Conservation (phyloP, 805 yeast species). For the Huiozyma naganishii region DNA sequence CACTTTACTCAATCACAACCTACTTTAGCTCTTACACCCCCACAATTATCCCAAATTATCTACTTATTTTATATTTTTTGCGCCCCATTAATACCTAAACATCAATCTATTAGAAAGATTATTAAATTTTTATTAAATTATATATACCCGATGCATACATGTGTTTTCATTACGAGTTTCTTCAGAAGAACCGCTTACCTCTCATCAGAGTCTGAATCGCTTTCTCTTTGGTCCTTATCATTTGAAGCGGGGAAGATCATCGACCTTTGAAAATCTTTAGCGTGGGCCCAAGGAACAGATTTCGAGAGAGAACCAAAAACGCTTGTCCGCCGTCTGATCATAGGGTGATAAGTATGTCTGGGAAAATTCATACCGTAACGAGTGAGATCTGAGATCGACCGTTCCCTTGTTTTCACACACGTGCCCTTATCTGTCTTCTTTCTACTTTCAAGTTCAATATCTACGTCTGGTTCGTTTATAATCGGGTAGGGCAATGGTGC, state of each 20-base stretch:
- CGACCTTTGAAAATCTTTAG: constrained; percentile 73
- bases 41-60: no score
- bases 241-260: background rate
- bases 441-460: background rate
- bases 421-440: background rate
- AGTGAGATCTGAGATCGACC: no score
- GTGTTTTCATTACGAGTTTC: background rate
- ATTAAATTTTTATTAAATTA: no score
- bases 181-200: no score
- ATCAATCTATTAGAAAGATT: no score
- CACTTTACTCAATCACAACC: no score
- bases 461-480: background rate
- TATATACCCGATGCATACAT: background rate
- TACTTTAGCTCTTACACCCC: no score
- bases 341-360: constrained; percentile 13
- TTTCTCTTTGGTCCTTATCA: constrained; percentile 4
- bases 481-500: constrained; percentile 69
- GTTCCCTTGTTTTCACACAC: no score
- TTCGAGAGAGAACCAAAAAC: constrained; percentile 24
- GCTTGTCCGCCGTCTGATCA: constrained; percentile 18
- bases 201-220: constrained; percentile 12
- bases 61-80: no score
- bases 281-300: constrained; percentile 64
- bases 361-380: constrained; percentile 10
- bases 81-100: no score